Conservation (phyloP, 169 alveolate genomes). For the Ophryocystis elektroscirrha region DNA sequence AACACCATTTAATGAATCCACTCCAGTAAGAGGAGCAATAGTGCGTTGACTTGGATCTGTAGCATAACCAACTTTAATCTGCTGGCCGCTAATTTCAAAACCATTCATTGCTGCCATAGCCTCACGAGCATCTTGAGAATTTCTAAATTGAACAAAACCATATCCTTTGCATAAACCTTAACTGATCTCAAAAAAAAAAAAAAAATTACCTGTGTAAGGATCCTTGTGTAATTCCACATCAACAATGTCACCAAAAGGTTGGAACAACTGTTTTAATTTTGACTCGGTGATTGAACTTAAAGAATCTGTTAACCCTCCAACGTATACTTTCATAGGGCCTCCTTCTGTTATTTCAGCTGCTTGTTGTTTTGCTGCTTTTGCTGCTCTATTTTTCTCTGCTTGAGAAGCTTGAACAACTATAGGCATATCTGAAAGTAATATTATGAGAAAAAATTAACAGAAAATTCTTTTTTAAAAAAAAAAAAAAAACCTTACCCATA, state of each 20-base stretch:
- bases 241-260: constrained; percentile 76
- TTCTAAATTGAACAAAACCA: constrained; percentile 61
- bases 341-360: constrained; percentile 50
- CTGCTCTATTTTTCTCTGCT: constrained; percentile 95
- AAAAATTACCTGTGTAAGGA: constrained; percentile 21
- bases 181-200: background rate
- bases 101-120: constrained; percentile 79
- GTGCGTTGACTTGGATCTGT: constrained; percentile 22
- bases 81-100: constrained; percentile 67
- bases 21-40: constrained; percentile 8
- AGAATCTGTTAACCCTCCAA: constrained; percentile 69
- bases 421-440: too few species aligned
- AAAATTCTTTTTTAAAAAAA: too few species aligned
- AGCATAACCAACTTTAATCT: constrained; percentile 50
- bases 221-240: constrained; percentile 65
- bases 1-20: background rate
- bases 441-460: too few species aligned
- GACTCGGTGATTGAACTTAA: constrained; percentile 49
- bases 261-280: constrained; percentile 64
- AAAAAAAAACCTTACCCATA: constrained; percentile 61
- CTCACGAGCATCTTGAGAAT: constrained; percentile 74
- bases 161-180: constrained; percentile 40
- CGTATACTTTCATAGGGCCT: constrained; percentile 59
- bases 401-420: constrained; percentile 74
- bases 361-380: constrained; percentile 64